Percentiles rank a stretch among this genome's conserved stretches.
These are phyloP conservation scores for Musa itinerans DNA, from an alignment of 176 grass and related monocot genomes.

Conservation along the genomic window DNA sequence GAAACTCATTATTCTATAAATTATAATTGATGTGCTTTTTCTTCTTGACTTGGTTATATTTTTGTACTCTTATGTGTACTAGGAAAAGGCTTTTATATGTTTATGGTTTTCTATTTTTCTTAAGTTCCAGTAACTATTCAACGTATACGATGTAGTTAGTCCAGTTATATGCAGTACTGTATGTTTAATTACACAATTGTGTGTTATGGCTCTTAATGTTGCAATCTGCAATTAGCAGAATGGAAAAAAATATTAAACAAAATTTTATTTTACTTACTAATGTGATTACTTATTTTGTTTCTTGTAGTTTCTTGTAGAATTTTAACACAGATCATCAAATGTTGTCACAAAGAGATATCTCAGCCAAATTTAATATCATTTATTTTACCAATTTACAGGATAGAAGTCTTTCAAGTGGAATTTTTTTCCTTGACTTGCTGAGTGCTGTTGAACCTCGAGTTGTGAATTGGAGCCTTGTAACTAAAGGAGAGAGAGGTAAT, in stretches of 20 bases:
- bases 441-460: conserved; percentile 76
- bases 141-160: too few species aligned
- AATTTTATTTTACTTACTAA: neutral
- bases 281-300: neutral
- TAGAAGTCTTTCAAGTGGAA: conserved; percentile 87
- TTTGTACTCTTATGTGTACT: neutral
- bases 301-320: neutral
- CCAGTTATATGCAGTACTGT: too few species aligned
- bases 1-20: neutral
- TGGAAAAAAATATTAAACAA: neutral
- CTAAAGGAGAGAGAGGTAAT: conserved; percentile 77
- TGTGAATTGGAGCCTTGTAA: conserved; percentile 94
- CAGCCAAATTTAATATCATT: neutral
- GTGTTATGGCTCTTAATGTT: neutral
- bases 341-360: neutral
- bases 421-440: conserved; percentile 84
- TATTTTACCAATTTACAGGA: conserved; percentile 40
- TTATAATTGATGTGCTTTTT: neutral
- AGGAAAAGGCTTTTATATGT: neutral
- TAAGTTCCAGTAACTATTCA: neutral
- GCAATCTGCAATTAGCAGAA: neutral
- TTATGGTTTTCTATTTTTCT: neutral
- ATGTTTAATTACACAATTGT: too few species aligned
- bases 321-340: neutral
- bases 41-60: neutral